Conservation (phyloP, 495 filamentous ascomycete genomes). For the Aspergillus sclerotioniger region DNA sequence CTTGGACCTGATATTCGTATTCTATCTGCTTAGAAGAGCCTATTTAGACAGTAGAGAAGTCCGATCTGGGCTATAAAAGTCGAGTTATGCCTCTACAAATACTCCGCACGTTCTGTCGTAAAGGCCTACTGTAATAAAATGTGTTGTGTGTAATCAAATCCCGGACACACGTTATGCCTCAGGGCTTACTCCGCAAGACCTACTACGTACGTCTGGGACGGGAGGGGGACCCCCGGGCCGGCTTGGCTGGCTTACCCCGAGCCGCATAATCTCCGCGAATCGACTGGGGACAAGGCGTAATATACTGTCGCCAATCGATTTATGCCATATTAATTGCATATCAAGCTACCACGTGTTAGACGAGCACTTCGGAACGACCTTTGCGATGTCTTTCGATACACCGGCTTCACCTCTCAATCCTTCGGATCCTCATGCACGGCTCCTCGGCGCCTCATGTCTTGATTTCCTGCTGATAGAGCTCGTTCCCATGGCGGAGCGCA, state of each 20-base stretch:
- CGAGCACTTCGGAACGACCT: neutral
- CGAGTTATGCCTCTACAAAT: no score
- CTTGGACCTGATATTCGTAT: neutral
- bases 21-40: no score
- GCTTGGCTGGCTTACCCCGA: neutral
- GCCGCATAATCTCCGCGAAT: neutral
- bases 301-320: neutral
- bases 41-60: no score
- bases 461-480: slow-evolving; percentile 95
- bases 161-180: no score
- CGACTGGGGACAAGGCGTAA: neutral
- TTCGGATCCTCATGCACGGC: slow-evolving; percentile 73
- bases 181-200: no score
- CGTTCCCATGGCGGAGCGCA: slow-evolving; percentile 87
- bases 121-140: no score
- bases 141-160: no score
- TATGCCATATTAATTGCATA: neutral
- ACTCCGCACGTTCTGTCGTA: no score
- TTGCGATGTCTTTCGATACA: slow-evolving; percentile 72
- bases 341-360: neutral
- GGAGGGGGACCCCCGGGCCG: neutral
- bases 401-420: slow-evolving; percentile 65
- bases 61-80: no score
- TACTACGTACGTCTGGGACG: no score
- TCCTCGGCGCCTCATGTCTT: slow-evolving; percentile 76